Conservation (phyloP, 208 protist genomes). For the Leishmania braziliensis region DNA sequence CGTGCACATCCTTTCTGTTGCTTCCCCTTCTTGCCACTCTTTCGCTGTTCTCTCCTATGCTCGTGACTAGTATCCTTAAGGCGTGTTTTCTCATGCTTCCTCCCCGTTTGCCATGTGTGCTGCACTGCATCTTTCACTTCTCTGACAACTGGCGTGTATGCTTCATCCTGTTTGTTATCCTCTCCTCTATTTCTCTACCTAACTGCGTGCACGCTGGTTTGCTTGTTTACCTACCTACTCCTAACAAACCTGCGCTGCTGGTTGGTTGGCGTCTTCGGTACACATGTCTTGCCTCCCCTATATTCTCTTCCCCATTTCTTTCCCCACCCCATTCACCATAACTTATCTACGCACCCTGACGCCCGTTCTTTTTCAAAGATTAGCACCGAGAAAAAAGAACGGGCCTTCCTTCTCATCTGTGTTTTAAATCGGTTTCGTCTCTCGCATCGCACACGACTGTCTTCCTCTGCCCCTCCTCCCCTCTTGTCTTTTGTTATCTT, state of each 20-base stretch:
- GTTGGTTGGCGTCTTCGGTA: not conserved
- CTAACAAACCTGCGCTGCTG: not conserved
- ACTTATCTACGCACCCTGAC: not conserved
- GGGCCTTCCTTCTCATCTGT: not conserved
- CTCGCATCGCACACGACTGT: constrained; percentile 2
- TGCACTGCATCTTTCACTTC: not conserved
- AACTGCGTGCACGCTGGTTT: not conserved
- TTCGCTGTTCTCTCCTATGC: not conserved
- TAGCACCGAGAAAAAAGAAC: constrained; percentile 13
- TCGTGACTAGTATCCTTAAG: not conserved
- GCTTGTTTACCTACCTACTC: not conserved
- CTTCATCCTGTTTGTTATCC: not conserved
- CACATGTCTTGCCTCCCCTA: not conserved
- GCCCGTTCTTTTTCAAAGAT: not conserved
- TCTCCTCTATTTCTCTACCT: not conserved
- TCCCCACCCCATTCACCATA: too few species aligned
- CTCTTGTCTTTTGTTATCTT: not conserved
- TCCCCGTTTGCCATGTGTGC: not conserved
- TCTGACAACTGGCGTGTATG: not conserved
- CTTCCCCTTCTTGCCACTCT: not conserved
- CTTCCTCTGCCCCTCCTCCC: not conserved
- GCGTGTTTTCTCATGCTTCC: not conserved
- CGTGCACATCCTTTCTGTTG: not conserved
- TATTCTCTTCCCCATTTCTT: too few species aligned
- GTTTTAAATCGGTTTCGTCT: not conserved